These are phyloP conservation scores for Austroboletus eburneus DNA, from an alignment of 768 basidiomycete genomes.

Conservation along the genomic window DNA sequence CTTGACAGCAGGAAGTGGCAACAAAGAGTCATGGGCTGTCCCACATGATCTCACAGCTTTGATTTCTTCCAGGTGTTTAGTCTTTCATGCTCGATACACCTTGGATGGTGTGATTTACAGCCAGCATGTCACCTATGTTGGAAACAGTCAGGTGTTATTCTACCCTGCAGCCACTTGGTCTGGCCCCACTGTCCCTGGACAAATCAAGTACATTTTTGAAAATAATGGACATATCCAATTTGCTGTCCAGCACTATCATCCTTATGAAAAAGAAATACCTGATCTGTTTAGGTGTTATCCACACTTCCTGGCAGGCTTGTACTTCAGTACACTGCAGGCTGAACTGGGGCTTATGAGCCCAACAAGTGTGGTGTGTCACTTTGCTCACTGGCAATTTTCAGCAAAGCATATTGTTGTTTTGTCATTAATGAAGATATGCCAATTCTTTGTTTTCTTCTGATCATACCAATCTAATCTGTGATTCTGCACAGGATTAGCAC, in stretches of 20 bases:
- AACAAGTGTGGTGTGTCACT: no score
- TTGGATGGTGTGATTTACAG: not conserved
- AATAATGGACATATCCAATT: not conserved
- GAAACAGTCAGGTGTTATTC: not conserved
- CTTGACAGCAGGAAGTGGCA: not conserved
- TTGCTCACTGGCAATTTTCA: no score
- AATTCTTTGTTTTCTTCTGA: no score
- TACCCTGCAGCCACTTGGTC: not conserved
- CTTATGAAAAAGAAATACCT: not conserved
- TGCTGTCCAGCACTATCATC: conserved; percentile 4
- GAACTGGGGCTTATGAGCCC: no score
- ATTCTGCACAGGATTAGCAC: no score
- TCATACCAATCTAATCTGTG: no score
- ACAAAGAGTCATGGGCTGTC: not conserved
- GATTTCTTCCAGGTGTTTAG: not conserved
- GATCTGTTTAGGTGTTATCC: conserved; percentile 8
- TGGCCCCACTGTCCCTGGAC: not conserved
- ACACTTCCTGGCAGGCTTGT: conserved; percentile 5
- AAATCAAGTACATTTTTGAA: not conserved
- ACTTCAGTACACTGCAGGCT: not conserved
- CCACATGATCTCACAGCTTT: not conserved
- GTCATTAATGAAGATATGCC: no score
- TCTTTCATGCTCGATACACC: not conserved
- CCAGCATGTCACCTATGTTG: not conserved
- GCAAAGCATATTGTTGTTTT: no score